Percentiles rank a stretch among this genome's conserved stretches.
Evolutionary conservation across 2,329 filamentous ascomycete species (phyloP).

Genomic region (Tothia fuscella): DNA sequence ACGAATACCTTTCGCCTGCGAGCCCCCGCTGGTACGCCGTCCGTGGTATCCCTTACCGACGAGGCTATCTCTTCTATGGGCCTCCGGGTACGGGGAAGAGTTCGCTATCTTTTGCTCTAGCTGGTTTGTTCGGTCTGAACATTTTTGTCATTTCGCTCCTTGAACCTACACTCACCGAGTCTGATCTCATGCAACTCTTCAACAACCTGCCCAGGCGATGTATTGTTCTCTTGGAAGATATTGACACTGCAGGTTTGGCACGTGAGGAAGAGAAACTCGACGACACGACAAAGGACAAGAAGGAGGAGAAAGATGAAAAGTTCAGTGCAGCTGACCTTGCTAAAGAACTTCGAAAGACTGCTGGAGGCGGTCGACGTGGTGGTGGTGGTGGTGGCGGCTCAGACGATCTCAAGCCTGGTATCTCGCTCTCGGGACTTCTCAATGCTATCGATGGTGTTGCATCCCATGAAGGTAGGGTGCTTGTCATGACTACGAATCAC

Average conservation of each 20-base stretch:
- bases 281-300: constrained; percentile 11
- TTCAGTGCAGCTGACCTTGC: constrained; percentile 13
- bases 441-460: constrained; percentile 78
- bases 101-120: constrained; percentile 28
- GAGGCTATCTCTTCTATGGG: constrained; percentile 72
- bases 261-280: constrained; percentile 20
- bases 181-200: constrained; percentile 46
- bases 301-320: no score
- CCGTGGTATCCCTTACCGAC: constrained; percentile 72
- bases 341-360: constrained; percentile 13
- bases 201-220: constrained; percentile 57
- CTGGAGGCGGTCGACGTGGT: constrained; percentile 15
- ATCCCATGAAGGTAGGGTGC: constrained; percentile 60
- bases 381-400: constrained; percentile 15
- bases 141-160: constrained; percentile 35
- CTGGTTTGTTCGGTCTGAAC: constrained; percentile 35
- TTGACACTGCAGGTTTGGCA: constrained; percentile 50
- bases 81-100: constrained; percentile 78
- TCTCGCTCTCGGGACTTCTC: constrained; percentile 66
- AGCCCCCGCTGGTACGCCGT: constrained; percentile 73
- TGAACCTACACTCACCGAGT: constrained; percentile 64
- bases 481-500: constrained; percentile 75
- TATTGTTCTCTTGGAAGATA: constrained; percentile 64
- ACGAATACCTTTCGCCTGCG: constrained; percentile 62
- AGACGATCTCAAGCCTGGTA: constrained; percentile 29